Evolutionary conservation across 164 flowering plant genomes (phyloP).

Genomic region (Piper betle): DNA sequence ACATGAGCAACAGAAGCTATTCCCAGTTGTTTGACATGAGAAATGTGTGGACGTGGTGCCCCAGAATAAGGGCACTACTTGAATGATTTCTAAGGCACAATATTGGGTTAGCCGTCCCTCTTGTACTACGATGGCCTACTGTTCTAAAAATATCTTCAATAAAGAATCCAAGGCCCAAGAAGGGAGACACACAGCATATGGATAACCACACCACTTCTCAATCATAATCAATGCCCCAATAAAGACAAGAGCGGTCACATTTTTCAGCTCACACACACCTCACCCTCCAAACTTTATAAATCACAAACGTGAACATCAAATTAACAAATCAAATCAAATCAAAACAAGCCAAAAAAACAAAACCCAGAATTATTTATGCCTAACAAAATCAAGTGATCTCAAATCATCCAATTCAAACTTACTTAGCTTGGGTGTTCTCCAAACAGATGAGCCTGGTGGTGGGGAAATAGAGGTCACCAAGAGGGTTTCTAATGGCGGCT

Average conservation of each 20-base stretch:
- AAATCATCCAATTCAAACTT: conserved; percentile 11
- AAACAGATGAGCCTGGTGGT: conserved; percentile 84
- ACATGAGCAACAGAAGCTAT: too few relatives aligned
- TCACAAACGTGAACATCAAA: too few relatives aligned
- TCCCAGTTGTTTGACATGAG: too few relatives aligned
- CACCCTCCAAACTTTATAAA: too few relatives aligned
- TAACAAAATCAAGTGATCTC: too few relatives aligned
- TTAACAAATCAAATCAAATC: background rate
- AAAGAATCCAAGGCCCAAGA: too few relatives aligned
- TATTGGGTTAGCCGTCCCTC: too few relatives aligned
- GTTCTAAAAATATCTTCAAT: background rate
- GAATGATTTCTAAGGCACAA: too few relatives aligned
- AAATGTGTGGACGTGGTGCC: too few relatives aligned
- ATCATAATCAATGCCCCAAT: background rate
- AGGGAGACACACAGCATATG: background rate
- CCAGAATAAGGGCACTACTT: too few relatives aligned
- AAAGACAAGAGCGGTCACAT: too few relatives aligned
- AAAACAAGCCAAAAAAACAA: background rate
- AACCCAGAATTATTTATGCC: background rate
- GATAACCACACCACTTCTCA: background rate
- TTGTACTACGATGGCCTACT: too few relatives aligned
- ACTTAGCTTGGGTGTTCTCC: conserved; percentile 93
- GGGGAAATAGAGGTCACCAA: conserved; percentile 51
- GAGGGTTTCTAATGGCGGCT: conserved; percentile 69
- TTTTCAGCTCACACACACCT: background rate